These are phyloP conservation scores for Aspergillus sp. DNA, from an alignment of 2,329 filamentous ascomycete species.

Conservation along the genomic window DNA sequence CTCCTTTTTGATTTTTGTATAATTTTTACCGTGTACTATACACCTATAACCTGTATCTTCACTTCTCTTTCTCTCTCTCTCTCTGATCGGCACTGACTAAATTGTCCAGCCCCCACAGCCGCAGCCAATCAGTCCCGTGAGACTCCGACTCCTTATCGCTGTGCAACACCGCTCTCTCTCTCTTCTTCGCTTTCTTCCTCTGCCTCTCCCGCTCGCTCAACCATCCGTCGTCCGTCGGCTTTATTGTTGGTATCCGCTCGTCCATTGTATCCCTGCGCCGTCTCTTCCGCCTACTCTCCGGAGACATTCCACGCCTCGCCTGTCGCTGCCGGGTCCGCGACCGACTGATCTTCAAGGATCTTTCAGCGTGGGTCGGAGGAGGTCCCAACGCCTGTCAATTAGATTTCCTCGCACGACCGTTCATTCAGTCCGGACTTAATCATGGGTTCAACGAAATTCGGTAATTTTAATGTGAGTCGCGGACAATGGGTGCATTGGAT, in stretches of 20 bases:
- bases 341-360: constrained; percentile 15
- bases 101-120: not conserved
- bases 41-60: no score
- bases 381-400: constrained; percentile 1
- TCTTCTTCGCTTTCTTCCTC: not conserved
- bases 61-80: no score
- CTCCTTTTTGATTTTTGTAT: no score
- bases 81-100: not conserved
- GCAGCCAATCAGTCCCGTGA: not conserved
- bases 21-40: no score
- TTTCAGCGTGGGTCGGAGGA: constrained; percentile 17
- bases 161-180: not conserved
- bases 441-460: constrained; percentile 48
- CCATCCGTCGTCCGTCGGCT: not conserved
- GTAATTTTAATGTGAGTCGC: constrained; percentile 47
- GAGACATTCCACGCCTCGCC: no score
- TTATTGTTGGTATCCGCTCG: constrained; percentile 5
- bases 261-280: constrained; percentile 4
- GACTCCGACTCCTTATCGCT: not conserved
- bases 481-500: constrained; percentile 4
- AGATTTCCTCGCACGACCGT: constrained; percentile 7
- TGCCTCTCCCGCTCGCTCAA: not conserved
- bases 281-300: constrained; percentile 1
- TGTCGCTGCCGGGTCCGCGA: constrained; percentile 12
- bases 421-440: constrained; percentile 10